Conservation (phyloP, 169 alveolate genomes). For the Plasmodium sp. region DNA sequence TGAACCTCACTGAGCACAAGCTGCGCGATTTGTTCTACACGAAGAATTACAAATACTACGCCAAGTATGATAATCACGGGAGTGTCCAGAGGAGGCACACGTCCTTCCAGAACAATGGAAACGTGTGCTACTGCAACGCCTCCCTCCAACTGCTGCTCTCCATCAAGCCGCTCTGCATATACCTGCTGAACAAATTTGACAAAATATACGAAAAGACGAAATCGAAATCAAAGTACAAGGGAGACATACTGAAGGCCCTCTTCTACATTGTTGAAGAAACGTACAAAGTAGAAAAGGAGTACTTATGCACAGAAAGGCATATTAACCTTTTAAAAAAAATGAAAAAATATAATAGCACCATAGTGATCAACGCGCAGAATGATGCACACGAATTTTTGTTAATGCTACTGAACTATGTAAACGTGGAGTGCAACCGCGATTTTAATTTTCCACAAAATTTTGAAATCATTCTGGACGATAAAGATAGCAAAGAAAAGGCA, state of each 20-base stretch:
- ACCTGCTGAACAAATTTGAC: slow-evolving; percentile 27
- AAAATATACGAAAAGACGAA: slow-evolving; percentile 18
- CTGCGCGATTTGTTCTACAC: neutral
- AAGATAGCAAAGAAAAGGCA: slow-evolving; percentile 67
- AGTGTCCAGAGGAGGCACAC: slow-evolving; percentile 25
- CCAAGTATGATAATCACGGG: slow-evolving; percentile 30
- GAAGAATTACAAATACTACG: slow-evolving; percentile 56
- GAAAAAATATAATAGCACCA: slow-evolving; percentile 29
- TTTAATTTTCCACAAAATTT: slow-evolving; percentile 20
- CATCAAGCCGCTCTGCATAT: slow-evolving; percentile 63
- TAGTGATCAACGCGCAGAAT: slow-evolving; percentile 62
- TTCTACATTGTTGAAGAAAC: slow-evolving; percentile 45
- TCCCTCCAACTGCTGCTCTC: slow-evolving; percentile 54
- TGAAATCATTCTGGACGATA: slow-evolving; percentile 44
- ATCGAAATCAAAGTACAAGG: slow-evolving; percentile 68
- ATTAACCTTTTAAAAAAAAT: slow-evolving; percentile 63
- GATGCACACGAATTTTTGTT: slow-evolving; percentile 72
- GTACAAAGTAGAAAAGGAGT: neutral
- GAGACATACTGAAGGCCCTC: slow-evolving; percentile 44
- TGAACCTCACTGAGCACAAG: slow-evolving; percentile 41
- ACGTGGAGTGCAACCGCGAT: slow-evolving; percentile 63
- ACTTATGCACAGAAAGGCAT: slow-evolving; percentile 54
- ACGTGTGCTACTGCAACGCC: slow-evolving; percentile 71
- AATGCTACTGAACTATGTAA: slow-evolving; percentile 37
- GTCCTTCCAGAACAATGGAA: slow-evolving; percentile 49